Conservation (phyloP, 2,329 filamentous ascomycete species). For the Verticillium klebahnii region DNA sequence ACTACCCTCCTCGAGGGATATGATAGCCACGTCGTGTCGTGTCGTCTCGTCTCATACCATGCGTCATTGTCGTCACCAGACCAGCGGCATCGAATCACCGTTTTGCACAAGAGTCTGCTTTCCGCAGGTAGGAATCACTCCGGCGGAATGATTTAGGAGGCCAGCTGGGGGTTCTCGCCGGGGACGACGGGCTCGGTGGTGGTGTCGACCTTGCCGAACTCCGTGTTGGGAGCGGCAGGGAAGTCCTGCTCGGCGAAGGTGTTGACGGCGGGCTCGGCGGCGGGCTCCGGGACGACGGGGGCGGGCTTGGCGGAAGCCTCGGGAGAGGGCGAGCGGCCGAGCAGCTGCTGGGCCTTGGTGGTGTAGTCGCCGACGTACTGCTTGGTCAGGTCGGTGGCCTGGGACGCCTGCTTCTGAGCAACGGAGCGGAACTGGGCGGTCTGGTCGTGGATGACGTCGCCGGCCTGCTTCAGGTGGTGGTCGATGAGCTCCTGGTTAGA, state of each 20-base stretch:
- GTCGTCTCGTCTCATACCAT: slow-evolving; percentile 6
- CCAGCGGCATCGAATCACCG: slow-evolving; percentile 5
- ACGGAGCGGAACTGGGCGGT: slow-evolving; percentile 57
- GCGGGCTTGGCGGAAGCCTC: slow-evolving; percentile 34
- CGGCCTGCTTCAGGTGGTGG: slow-evolving; percentile 52
- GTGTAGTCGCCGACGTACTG: slow-evolving; percentile 65
- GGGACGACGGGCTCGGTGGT: slow-evolving; percentile 20
- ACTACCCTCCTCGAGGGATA: neutral
- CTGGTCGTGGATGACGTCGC: slow-evolving; percentile 56
- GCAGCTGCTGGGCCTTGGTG: slow-evolving; percentile 61
- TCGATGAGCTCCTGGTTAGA: slow-evolving; percentile 68
- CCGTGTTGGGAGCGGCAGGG: slow-evolving; percentile 12
- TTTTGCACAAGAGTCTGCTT: neutral
- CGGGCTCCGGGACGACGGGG: slow-evolving; percentile 11
- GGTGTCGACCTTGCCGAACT: slow-evolving; percentile 16
- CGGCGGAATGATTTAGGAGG: slow-evolving; percentile 11
- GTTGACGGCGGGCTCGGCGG: slow-evolving; percentile 15
- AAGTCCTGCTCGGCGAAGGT: slow-evolving; percentile 14
- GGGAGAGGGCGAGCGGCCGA: slow-evolving; percentile 42
- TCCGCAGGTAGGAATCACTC: neutral
- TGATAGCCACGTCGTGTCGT: neutral
- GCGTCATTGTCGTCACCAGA: slow-evolving; percentile 12
- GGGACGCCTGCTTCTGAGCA: slow-evolving; percentile 59
- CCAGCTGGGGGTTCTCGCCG: slow-evolving; percentile 18
- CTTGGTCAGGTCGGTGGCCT: slow-evolving; percentile 60